Base-by-base conservation (phyloP, 2,329 filamentous ascomycete genomes). In the Penicillium sclerotigenum region DNA sequence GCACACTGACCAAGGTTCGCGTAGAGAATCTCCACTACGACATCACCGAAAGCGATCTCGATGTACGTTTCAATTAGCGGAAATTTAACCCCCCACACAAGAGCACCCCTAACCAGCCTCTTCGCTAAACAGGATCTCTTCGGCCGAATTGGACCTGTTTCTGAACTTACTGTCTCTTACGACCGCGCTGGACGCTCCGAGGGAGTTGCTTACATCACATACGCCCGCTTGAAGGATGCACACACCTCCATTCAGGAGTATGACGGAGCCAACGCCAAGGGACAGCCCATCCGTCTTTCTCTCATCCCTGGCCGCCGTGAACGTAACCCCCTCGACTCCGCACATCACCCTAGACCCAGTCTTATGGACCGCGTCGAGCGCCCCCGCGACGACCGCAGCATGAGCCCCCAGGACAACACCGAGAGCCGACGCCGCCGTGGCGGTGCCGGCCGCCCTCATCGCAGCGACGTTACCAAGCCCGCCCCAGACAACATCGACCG, bases 21-120 rank as follows among this genome's bases (percentile, higher is more conserved):
- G 87, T 96, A 59, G 90, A 95, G 59, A 96, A 96, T 71, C 79
- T 97, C 56, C 92, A 97, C 73, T 97, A 96, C 73, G 92, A 97
- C 58, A 81, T 97, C 60, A 92, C 88, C 13, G 86, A 93, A 73
- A 86, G 87, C 36, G 92, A 96, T 69, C 81, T 96, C 52, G 83
- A 89, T 68, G 91, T 95, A 79, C 51, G 76, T 65, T 18, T 28
- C 16, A 36, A 29, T n/a, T 29, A 36, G 2, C 18, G 1, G 14
- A n/a, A 5, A 22, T 4, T 16, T 18, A 47, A 43, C 16, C 9
- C 9, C 48, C 6, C n/a, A 41, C 7, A 10, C 9, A 29, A 46
- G 16, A 28, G 14, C 36, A 34, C 6, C 14, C 2, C 34, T 55
- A 34, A 55, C 41, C n/a, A 28, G 2, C 14, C 8, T n/a, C 9